These are phyloP conservation scores for Antonospora locustae DNA, from an alignment of 371 early-diverging fungal species.

Conservation along the genomic window DNA sequence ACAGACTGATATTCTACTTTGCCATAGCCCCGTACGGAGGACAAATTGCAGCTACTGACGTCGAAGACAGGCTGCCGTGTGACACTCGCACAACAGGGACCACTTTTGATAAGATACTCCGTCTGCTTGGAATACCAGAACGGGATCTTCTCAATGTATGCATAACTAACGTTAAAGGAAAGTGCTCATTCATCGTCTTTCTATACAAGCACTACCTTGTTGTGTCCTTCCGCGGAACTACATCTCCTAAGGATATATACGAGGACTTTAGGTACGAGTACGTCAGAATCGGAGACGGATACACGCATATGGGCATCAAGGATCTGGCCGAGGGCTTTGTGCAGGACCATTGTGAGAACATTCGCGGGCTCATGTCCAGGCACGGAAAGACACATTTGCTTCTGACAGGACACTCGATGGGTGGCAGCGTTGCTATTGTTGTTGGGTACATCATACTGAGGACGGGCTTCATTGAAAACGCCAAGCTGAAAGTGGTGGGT, in stretches of 20 bases:
- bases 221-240: constrained; percentile 45
- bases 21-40: too few relatives aligned
- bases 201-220: constrained; percentile 14
- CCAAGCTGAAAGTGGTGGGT: constrained; percentile 16
- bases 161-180: too few relatives aligned
- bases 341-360: constrained; percentile 13
- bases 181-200: too few relatives aligned
- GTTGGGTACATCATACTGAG: too few relatives aligned
- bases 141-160: too few relatives aligned
- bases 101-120: too few relatives aligned
- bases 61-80: too few relatives aligned
- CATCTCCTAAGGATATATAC: constrained; percentile 23
- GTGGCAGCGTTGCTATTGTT: constrained; percentile 45
- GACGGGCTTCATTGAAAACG: constrained; percentile 15
- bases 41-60: too few relatives aligned
- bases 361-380: constrained; percentile 11
- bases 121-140: too few relatives aligned
- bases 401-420: constrained; percentile 52
- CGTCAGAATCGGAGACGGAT: constrained; percentile 34
- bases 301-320: constrained; percentile 49
- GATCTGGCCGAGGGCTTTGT: constrained; percentile 40
- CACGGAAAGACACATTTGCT: constrained; percentile 29
- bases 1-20: too few relatives aligned
- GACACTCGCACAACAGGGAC: too few relatives aligned
- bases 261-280: constrained; percentile 41